A percentile compares a stretch with the other conserved stretches of the same genome.
Conservation (phyloP, 1,284 basidiomycete species). For the Anthracocystis panici-leucophaei region DNA sequence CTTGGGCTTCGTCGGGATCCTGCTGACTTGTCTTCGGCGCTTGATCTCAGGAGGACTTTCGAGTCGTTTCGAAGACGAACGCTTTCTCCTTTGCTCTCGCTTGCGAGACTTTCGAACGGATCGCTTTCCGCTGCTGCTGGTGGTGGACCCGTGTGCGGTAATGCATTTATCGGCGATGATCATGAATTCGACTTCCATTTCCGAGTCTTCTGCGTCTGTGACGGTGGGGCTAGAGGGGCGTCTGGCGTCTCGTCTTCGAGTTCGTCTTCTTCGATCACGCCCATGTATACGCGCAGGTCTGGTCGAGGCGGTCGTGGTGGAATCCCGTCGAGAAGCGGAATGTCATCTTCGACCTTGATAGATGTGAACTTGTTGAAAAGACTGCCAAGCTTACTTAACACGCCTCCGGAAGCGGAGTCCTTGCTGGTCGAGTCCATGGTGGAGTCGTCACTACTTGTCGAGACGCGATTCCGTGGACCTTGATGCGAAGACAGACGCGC, state of each 20-base stretch:
- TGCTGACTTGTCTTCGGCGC: not conserved
- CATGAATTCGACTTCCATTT: slow-evolving; percentile 37
- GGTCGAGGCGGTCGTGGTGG: not conserved
- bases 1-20: not conserved
- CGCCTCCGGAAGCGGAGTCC: not conserved
- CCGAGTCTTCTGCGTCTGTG: slow-evolving; percentile 15
- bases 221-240: not conserved
- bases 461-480: no score
- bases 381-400: slow-evolving; percentile 1
- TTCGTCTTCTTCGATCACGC: not conserved
- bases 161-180: slow-evolving; percentile 28
- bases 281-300: not conserved
- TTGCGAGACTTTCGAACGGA: not conserved
- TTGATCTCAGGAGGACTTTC: slow-evolving; percentile 17
- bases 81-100: not conserved
- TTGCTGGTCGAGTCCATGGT: not conserved
- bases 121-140: not conserved
- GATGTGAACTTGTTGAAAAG: slow-evolving; percentile 2
- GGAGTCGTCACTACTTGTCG: no score
- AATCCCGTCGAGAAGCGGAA: not conserved
- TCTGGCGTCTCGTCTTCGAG: not conserved
- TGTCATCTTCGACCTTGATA: slow-evolving; percentile 7
- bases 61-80: not conserved
- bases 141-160: not conserved
- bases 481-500: not conserved